Conservation (phyloP, 331 rosid species). For the Acacia pycnantha region DNA sequence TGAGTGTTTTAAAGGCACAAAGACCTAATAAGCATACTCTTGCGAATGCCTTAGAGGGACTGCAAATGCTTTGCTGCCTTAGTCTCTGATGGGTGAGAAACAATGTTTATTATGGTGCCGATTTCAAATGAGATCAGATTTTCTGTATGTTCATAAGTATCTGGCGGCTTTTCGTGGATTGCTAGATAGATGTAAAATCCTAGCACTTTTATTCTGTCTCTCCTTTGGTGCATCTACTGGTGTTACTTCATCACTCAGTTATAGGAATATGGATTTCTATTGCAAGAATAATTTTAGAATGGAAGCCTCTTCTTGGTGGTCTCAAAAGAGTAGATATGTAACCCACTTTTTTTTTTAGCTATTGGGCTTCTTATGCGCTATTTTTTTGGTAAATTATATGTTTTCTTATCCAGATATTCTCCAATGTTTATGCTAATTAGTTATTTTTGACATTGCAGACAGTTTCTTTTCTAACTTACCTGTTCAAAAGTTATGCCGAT, state of each 20-base stretch:
- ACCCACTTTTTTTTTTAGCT: conserved; percentile 7
- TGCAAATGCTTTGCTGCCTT: neutral
- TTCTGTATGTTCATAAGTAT: neutral
- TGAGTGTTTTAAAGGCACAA: neutral
- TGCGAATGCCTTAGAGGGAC: neutral
- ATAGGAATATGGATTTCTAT: conserved; percentile 5
- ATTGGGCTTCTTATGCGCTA: conserved; percentile 7
- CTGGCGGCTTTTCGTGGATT: neutral
- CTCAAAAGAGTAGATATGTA: neutral
- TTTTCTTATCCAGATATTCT: conserved; percentile 23
- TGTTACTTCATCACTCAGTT: conserved; percentile 14
- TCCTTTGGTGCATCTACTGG: neutral
- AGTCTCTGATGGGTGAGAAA: conserved; percentile 5
- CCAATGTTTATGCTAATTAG: conserved; percentile 10
- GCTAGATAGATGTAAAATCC: neutral
- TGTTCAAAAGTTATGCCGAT: conserved; percentile 93
- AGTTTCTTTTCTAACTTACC: conserved; percentile 93
- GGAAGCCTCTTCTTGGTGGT: conserved; percentile 1
- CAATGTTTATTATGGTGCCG: neutral
- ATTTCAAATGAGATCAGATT: conserved; percentile 17
- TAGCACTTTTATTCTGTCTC: conserved; percentile 3
- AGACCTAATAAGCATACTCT: neutral
- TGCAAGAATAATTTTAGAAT: conserved; percentile 10
- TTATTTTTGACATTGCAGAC: conserved; percentile 62
- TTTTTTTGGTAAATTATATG: neutral